Percentiles rank a stretch among this genome's conserved stretches.
phyloP scores from a whole-genome alignment of 2,329 filamentous ascomycete species.

The Mycocentrospora acerina region DNA sequence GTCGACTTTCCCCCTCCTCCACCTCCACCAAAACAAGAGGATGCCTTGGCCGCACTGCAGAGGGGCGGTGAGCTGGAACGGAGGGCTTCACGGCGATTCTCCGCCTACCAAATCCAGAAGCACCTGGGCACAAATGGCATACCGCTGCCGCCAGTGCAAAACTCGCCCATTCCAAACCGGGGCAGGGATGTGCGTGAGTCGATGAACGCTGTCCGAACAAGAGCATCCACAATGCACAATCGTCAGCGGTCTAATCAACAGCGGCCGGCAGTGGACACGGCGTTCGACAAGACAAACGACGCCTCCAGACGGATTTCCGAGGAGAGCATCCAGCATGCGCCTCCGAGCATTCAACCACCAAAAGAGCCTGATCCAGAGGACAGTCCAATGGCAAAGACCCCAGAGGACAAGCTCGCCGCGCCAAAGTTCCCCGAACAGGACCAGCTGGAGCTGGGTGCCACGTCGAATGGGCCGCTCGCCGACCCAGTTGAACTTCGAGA shows the following conservation, averaged over 20 bases:
- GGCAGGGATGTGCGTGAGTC: slow-evolving; percentile 84
- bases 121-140: slow-evolving; percentile 85
- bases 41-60: slow-evolving; percentile 87
- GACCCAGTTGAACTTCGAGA: slow-evolving; percentile 32
- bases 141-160: slow-evolving; percentile 76
- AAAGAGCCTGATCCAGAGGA: slow-evolving; percentile 29
- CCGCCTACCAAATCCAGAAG: slow-evolving; percentile 94
- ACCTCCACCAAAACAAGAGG: slow-evolving; percentile 80
- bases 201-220: slow-evolving; percentile 67
- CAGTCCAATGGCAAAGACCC: slow-evolving; percentile 54
- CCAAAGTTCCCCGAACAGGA: slow-evolving; percentile 37
- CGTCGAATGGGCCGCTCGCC: slow-evolving; percentile 38
- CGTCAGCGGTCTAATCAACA: slow-evolving; percentile 54
- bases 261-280: slow-evolving; percentile 56
- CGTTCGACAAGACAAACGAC: slow-evolving; percentile 57
- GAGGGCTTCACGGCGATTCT: slow-evolving; percentile 89
- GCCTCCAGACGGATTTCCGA: slow-evolving; percentile 62
- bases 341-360: slow-evolving; percentile 39
- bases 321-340: slow-evolving; percentile 51
- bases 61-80: slow-evolving; percentile 90
- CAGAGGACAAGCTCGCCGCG: slow-evolving; percentile 63
- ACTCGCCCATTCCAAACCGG: slow-evolving; percentile 79
- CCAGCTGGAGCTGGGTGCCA: slow-evolving; percentile 36
- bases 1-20: slow-evolving; percentile 69
- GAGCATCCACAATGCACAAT: slow-evolving; percentile 57